A percentile compares a stretch with the other conserved stretches of the same genome.
Conservation (phyloP, 345 rosid species). For the Erodium maritimum region DNA sequence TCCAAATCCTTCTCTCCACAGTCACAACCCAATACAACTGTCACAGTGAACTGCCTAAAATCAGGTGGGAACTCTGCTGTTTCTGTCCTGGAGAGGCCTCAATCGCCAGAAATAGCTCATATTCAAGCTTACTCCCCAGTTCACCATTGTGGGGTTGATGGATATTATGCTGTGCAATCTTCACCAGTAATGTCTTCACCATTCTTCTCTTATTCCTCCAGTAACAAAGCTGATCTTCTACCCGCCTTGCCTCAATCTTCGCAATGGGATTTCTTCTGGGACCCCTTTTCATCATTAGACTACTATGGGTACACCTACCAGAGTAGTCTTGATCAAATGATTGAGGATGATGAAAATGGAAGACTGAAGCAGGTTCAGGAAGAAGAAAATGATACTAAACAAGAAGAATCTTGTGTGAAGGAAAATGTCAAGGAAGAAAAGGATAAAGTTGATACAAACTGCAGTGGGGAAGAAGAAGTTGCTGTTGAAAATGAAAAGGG, state of each 20-base stretch:
- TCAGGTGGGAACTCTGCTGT: conserved; percentile 61
- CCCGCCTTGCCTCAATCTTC: conserved; percentile 86
- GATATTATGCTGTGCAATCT: conserved; percentile 50
- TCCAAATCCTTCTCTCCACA: conserved; percentile 37
- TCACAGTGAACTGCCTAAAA: conserved; percentile 50
- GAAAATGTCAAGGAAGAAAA: too few relatives aligned
- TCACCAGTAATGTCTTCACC: conserved; percentile 35
- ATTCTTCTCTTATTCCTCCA: conserved; percentile 29
- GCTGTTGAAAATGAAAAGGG: conserved; percentile 52
- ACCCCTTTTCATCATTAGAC: conserved; percentile 87
- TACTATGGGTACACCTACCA: conserved; percentile 54
- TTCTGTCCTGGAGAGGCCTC: conserved; percentile 66
- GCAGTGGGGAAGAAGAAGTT: conserved; percentile 56
- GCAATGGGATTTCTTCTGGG: conserved; percentile 96
- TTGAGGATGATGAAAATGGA: conserved; percentile 61
- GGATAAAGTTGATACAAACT: conserved; percentile 18
- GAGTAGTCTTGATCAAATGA: conserved; percentile 46
- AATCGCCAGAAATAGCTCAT: conserved; percentile 55
- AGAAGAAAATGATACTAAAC: conserved; percentile 72
- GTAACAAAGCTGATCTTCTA: conserved; percentile 45
- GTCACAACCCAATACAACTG: conserved; percentile 30
- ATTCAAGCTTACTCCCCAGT: conserved; percentile 53
- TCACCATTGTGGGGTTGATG: conserved; percentile 41
- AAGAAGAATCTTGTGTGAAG: conserved; percentile 23
- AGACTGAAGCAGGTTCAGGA: conserved; percentile 85